A percentile compares a stretch with the other conserved stretches of the same genome.
Evolutionary conservation across 2,329 filamentous ascomycete genomes (phyloP).

Genomic region (Calonectria pauciramosa): DNA sequence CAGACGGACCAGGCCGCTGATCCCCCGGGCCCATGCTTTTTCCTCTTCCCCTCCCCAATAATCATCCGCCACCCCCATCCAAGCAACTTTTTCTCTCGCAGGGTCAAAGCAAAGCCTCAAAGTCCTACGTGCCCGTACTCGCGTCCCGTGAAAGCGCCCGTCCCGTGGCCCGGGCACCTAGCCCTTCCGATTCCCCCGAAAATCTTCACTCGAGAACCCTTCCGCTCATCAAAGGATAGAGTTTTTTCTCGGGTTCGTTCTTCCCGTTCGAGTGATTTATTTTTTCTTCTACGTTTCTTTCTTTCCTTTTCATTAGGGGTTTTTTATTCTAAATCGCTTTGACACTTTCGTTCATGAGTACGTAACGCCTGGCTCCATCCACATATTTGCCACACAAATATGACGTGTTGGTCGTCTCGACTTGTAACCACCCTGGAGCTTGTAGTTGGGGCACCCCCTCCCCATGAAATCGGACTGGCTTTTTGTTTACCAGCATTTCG

Average conservation of each 20-base stretch:
- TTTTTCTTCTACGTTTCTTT: not conserved
- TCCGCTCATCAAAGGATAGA: not conserved
- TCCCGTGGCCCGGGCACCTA: constrained; percentile 37
- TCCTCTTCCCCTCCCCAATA: not conserved
- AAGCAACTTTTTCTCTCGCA: not conserved
- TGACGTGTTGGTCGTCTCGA: constrained; percentile 2
- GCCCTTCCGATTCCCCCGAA: constrained; percentile 18
- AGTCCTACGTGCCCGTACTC: constrained; percentile 25
- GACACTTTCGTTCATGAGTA: not conserved
- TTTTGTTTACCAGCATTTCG: not conserved
- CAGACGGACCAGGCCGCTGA: constrained; percentile 8
- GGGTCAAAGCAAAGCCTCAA: constrained; percentile 10
- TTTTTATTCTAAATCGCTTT: not conserved
- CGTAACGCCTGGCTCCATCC: not conserved
- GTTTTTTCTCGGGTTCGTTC: constrained; percentile 3
- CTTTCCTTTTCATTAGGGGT: not conserved
- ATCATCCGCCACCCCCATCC: constrained; percentile 3
- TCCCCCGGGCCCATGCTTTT: constrained; percentile 15
- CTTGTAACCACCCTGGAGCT: constrained; percentile 7
- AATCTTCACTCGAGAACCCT: constrained; percentile 16
- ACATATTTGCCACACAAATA: not conserved
- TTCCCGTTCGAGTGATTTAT: not conserved
- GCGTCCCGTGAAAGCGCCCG: constrained; percentile 27
- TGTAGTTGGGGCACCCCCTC: not conserved
- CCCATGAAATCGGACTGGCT: not conserved